Percentiles rank a stretch among this genome's conserved stretches.
These are phyloP conservation scores for Orbilia quercus DNA, from an alignment of 2,329 filamentous ascomycete genomes.

Conservation along the genomic window DNA sequence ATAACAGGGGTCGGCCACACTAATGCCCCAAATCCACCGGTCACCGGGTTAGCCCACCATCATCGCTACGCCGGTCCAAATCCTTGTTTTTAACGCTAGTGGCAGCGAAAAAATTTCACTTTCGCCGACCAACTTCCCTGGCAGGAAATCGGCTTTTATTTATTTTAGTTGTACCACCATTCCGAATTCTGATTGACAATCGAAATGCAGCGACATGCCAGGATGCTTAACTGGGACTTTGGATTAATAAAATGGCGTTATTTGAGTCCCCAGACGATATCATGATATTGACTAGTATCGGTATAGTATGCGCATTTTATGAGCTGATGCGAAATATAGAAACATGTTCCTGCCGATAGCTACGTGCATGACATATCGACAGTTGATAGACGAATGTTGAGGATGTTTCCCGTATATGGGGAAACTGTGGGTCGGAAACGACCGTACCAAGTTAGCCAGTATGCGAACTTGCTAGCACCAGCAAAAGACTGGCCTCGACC, in stretches of 20 bases:
- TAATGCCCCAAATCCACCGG: conserved; percentile 7
- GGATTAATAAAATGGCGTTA: conserved; percentile 27
- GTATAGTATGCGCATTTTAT: conserved; percentile 31
- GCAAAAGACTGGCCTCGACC: conserved; percentile 4
- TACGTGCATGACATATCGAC: conserved; percentile 19
- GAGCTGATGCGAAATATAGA: conserved; percentile 33
- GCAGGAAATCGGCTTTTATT: conserved; percentile 28
- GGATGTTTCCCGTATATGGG: not conserved
- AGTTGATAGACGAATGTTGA: not conserved
- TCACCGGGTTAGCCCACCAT: conserved; percentile 21
- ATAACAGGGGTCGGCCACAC: conserved; percentile 5
- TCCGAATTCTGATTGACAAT: conserved; percentile 29
- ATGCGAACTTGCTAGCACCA: conserved; percentile 9
- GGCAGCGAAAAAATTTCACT: conserved; percentile 42
- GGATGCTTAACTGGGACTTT: conserved; percentile 12
- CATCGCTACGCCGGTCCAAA: conserved; percentile 24
- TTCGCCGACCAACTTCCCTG: conserved; percentile 55
- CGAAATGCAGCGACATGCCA: conserved; percentile 3
- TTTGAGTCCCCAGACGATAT: not conserved
- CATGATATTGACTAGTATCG: conserved; percentile 4
- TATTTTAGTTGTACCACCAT: conserved; percentile 34
- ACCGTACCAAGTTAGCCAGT: not conserved
- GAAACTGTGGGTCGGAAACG: conserved; percentile 17
- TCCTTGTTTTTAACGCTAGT: conserved; percentile 17
- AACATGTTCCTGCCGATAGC: conserved; percentile 16